phyloP scores from a whole-genome alignment of 2,329 filamentous ascomycete genomes.

The Berkeleyomyces basicola region DNA sequence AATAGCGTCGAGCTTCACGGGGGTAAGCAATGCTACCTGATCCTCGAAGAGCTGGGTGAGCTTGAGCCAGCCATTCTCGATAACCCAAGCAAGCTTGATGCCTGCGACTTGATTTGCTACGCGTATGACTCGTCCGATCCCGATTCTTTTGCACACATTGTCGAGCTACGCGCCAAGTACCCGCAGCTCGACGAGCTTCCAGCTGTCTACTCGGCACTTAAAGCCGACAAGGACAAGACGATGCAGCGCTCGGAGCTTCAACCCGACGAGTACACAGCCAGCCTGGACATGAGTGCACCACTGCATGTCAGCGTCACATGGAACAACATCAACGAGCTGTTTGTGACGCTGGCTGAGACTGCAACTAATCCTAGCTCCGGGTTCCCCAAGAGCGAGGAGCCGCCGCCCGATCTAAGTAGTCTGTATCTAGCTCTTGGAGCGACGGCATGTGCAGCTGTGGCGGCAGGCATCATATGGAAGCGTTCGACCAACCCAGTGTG shows the following conservation, averaged over 20 bases:
- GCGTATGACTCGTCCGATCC: conserved; percentile 94
- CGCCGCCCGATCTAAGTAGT: conserved; percentile 64
- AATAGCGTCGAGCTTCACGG: conserved; percentile 93
- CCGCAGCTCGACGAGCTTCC: conserved; percentile 79
- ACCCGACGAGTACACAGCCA: conserved; percentile 78
- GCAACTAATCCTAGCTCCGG: conserved; percentile 78
- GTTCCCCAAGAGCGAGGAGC: conserved; percentile 80
- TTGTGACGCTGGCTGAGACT: conserved; percentile 78
- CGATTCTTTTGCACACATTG: conserved; percentile 86
- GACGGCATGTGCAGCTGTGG: conserved; percentile 44
- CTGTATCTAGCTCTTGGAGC: conserved; percentile 76
- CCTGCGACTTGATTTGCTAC: conserved; percentile 88
- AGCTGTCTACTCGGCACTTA: conserved; percentile 80
- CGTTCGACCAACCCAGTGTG: conserved; percentile 34
- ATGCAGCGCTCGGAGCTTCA: conserved; percentile 86
- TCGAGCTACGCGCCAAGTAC: conserved; percentile 60
- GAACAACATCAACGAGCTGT: conserved; percentile 85
- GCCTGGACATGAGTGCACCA: conserved; percentile 74
- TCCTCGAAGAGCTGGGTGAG: conserved; percentile 86
- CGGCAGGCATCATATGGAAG: conserved; percentile 49
- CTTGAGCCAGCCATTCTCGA: conserved; percentile 90
- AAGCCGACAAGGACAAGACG: conserved; percentile 90
- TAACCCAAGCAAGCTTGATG: conserved; percentile 75
- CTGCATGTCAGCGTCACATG: conserved; percentile 91
- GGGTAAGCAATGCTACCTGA: conserved; percentile 92